Base-by-base conservation (phyloP, 2,329 filamentous ascomycete species). In the Penicillium fuscoglaucum region DNA sequence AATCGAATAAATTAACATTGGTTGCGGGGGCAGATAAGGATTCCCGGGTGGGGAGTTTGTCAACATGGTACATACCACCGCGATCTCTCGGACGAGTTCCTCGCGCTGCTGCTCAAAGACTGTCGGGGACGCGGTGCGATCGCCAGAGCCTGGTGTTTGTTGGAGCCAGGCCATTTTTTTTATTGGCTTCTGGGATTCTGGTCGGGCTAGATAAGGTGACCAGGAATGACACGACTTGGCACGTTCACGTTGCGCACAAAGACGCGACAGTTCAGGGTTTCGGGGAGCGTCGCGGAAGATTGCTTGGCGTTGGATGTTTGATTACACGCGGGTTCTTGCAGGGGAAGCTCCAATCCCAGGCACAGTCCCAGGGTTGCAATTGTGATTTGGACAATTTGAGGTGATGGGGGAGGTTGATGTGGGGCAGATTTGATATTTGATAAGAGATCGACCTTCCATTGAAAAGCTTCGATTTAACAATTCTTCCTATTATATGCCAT, bases 41-140 rank as follows among this genome's bases (percentile, higher is more conserved):
- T 9, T n/a, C 15, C 15, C n/a, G 9, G 15, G 10, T n/a, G 37
- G n/a, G 13, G 13, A 19, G 21, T 26, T 9, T 12, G 29, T 46
- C n/a, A 19, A 64, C 74, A 64, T 55, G 77, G n/a, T 29, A 65
- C 76, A 65, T 57, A 78, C 77, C 57, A 75, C 69, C 1, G 78
- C 76, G 57, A 80, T 79, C 55, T 80, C 78, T 15, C 70, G 63
- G 3, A 79, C 70, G 6, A 79, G 68, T 60, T 76, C 76, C 47
- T 72, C 71, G 40, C 77, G 73, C 55, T 79, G 77, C 55, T 77
- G 71, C 61, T 79, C 74, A 58, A 79, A 79, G 46, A 74, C 74
- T 9, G 72, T 74, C 15, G 71, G 72, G 12, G 67, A 61, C 9
- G 60, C 44, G 28, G 58, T 58, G 40, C 66, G 64, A 17, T 50